Evolutionary conservation across 192 early-diverging fungal genomes (phyloP).

Genomic region (Dimargaris verticillata): DNA sequence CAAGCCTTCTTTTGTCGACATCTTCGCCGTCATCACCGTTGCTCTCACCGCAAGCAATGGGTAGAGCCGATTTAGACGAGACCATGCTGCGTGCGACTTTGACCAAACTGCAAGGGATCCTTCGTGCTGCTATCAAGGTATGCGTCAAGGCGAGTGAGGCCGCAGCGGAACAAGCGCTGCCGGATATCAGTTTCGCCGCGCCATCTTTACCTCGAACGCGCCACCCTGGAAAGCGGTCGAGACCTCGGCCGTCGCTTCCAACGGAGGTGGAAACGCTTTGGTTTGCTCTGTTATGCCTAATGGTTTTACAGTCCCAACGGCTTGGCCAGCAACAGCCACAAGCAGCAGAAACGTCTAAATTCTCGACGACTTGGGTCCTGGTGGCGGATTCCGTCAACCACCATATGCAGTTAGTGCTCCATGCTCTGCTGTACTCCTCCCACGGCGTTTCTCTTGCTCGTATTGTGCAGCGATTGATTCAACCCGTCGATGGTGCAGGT

Average conservation of each 20-base stretch:
- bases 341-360: background rate
- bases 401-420: background rate
- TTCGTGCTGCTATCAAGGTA: constrained; percentile 7
- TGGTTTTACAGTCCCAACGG: background rate
- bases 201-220: background rate
- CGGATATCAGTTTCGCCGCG: background rate
- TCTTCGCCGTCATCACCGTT: background rate
- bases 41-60: background rate
- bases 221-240: background rate
- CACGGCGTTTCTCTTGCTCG: background rate
- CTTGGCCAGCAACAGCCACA: background rate
- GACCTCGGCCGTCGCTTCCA: background rate
- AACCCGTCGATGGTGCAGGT: background rate
- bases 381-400: background rate
- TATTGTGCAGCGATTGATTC: background rate
- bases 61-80: background rate
- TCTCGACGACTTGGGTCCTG: background rate
- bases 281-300: constrained; percentile 5
- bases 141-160: background rate
- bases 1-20: background rate
- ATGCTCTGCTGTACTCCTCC: constrained; percentile 1
- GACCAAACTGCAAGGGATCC: background rate
- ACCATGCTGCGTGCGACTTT: background rate
- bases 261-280: background rate
- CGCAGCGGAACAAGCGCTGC: background rate